Percentiles rank a stretch among this genome's conserved stretches.
These are phyloP conservation scores for Aspergillus candidus DNA, from an alignment of 2,329 filamentous ascomycete species.

Conservation along the genomic window DNA sequence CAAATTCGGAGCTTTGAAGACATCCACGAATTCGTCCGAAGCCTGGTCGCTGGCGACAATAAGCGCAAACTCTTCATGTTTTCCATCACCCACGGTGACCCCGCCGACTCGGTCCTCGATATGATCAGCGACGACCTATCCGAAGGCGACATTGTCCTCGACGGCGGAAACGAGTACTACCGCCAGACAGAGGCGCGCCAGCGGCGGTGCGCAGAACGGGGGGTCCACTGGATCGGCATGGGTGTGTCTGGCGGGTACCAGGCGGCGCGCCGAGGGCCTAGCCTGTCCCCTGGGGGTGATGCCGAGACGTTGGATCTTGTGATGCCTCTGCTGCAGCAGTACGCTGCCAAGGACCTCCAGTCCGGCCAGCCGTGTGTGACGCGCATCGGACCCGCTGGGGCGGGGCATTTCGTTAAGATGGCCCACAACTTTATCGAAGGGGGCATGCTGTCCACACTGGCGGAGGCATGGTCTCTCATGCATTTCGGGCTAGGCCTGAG, in stretches of 20 bases:
- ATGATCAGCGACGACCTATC: conserved; percentile 48
- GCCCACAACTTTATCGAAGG: conserved; percentile 70
- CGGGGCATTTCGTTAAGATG: conserved; percentile 71
- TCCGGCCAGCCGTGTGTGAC: conserved; percentile 56
- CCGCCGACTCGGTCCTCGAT: conserved; percentile 31
- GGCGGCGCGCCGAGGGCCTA: conserved; percentile 58
- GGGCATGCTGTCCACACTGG: conserved; percentile 60
- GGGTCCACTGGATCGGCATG: conserved; percentile 61
- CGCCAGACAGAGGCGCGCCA: conserved; percentile 59
- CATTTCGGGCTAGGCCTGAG: conserved; percentile 51
- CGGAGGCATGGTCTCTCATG: conserved; percentile 62
- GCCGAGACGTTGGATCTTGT: conserved; percentile 51
- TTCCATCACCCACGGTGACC: conserved; percentile 36
- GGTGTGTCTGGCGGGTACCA: conserved; percentile 67
- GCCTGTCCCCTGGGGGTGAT: conserved; percentile 61
- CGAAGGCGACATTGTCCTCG: conserved; percentile 60
- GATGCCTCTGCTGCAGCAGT: conserved; percentile 55
- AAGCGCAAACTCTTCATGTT: conserved; percentile 35
- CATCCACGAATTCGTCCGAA: conserved; percentile 31
- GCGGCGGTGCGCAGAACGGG: conserved; percentile 49
- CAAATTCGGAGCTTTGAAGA: conserved; percentile 31
- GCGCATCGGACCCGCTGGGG: conserved; percentile 55
- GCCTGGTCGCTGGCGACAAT: conserved; percentile 23
- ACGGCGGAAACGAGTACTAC: conserved; percentile 64
- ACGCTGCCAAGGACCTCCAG: conserved; percentile 56